Percentiles rank a stretch among this genome's conserved stretches.
Conservation (phyloP, 2,329 filamentous ascomycete species). For the Penicillium expansum region DNA sequence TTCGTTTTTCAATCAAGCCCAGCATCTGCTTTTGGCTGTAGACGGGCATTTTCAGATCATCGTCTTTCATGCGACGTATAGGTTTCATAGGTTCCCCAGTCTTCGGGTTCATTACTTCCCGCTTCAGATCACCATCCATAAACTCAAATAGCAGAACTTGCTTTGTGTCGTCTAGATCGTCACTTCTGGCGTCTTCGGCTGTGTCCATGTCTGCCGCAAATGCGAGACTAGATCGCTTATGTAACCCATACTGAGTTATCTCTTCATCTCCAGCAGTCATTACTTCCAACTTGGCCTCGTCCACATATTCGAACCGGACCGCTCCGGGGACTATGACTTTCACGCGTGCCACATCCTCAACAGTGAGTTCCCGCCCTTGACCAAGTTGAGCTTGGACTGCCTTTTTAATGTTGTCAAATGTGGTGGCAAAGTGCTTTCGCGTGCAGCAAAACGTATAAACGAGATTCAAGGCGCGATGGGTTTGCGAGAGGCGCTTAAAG, state of each 20-base stretch:
- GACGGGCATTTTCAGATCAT: slow-evolving; percentile 85
- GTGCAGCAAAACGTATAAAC: slow-evolving; percentile 95
- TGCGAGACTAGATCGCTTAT: slow-evolving; percentile 45
- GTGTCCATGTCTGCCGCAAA: slow-evolving; percentile 18
- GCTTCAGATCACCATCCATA: slow-evolving; percentile 83
- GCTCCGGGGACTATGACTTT: slow-evolving; percentile 72
- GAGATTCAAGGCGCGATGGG: slow-evolving; percentile 81
- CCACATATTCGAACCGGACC: slow-evolving; percentile 81
- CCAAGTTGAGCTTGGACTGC: slow-evolving; percentile 82
- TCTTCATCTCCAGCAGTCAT: slow-evolving; percentile 58
- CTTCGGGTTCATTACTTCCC: slow-evolving; percentile 69
- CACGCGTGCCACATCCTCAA: slow-evolving; percentile 80
- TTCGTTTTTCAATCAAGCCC: slow-evolving; percentile 82
- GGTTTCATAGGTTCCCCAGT: slow-evolving; percentile 70
- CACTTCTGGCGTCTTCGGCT: slow-evolving; percentile 31
- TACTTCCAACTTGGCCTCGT: slow-evolving; percentile 77
- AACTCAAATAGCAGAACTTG: slow-evolving; percentile 91
- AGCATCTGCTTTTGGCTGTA: slow-evolving; percentile 93
- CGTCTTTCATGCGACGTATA: slow-evolving; percentile 66
- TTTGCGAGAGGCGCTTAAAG: slow-evolving; percentile 70
- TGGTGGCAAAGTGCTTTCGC: slow-evolving; percentile 86
- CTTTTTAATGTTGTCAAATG: slow-evolving; percentile 80
- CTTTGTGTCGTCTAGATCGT: slow-evolving; percentile 40
- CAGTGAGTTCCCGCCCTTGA: slow-evolving; percentile 55
- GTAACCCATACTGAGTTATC: slow-evolving; percentile 64